Evolutionary conservation across 352 stramenopile species (phyloP).

Genomic region (Pythium aristosporum): DNA sequence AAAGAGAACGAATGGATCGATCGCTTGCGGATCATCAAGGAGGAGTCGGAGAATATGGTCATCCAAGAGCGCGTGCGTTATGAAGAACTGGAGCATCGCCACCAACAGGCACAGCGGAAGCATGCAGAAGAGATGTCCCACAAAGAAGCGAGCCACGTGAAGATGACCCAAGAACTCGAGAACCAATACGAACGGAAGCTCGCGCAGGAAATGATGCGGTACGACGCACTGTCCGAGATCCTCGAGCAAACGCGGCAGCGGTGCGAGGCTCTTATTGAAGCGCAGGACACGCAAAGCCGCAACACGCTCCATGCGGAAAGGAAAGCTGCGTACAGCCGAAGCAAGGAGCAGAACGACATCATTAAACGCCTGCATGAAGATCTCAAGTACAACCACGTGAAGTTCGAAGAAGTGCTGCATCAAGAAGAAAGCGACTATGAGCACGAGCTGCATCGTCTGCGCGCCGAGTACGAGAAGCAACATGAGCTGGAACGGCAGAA

Average conservation of each 20-base stretch:
- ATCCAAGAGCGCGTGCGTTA: slow-evolving; percentile 75
- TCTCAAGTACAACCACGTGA: slow-evolving; percentile 83
- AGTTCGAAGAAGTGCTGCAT: slow-evolving; percentile 81
- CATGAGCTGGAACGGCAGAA: slow-evolving; percentile 72
- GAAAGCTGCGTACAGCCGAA: slow-evolving; percentile 56
- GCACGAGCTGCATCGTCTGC: slow-evolving; percentile 59
- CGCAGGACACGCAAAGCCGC: slow-evolving; percentile 66
- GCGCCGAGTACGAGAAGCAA: slow-evolving; percentile 60
- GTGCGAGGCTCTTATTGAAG: slow-evolving; percentile 86
- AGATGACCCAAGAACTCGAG: slow-evolving; percentile 87
- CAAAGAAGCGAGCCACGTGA: slow-evolving; percentile 74
- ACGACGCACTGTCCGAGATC: slow-evolving; percentile 85
- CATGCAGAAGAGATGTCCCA: slow-evolving; percentile 77
- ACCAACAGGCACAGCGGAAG: slow-evolving; percentile 69
- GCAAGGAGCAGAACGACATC: slow-evolving; percentile 80
- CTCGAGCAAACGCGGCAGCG: slow-evolving; percentile 88
- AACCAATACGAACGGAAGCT: slow-evolving; percentile 93
- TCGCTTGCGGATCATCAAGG: slow-evolving; percentile 69
- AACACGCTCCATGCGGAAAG: slow-evolving; percentile 62
- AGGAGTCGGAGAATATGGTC: slow-evolving; percentile 77
- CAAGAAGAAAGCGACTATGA: slow-evolving; percentile 85
- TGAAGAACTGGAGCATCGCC: slow-evolving; percentile 72
- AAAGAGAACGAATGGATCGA: slow-evolving; percentile 90
- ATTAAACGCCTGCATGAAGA: slow-evolving; percentile 86
- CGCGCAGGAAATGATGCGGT: slow-evolving; percentile 84